A percentile compares a stretch with the other conserved stretches of the same genome.
Conservation (phyloP, 2,329 filamentous ascomycete species). For the Monilinia aucupariae region DNA sequence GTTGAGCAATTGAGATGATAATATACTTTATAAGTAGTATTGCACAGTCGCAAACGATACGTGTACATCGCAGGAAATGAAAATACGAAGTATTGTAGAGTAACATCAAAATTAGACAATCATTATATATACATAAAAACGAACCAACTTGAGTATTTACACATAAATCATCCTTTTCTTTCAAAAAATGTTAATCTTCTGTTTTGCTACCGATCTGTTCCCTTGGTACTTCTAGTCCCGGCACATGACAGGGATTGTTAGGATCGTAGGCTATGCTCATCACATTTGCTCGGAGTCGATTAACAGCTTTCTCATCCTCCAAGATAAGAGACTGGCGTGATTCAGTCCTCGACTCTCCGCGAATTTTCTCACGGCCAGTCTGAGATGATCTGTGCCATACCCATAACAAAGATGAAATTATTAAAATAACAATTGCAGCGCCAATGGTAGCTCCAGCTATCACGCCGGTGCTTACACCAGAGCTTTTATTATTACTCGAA, state of each 20-base stretch:
- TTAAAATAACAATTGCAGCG: neutral
- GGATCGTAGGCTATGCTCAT: conserved; percentile 8
- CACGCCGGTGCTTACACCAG: neutral
- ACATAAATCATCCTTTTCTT: neutral
- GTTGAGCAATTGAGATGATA: neutral
- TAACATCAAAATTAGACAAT: neutral
- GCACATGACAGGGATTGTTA: conserved; percentile 3
- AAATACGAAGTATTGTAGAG: neutral
- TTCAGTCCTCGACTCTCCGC: neutral
- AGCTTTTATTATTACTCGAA: neutral
- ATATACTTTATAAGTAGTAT: neutral
- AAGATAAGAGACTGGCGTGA: conserved; percentile 5
- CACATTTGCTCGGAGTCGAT: neutral
- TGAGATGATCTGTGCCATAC: conserved; percentile 5
- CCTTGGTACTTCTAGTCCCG: neutral
- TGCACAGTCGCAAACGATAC: too few relatives aligned
- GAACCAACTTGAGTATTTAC: neutral
- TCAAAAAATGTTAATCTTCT: neutral
- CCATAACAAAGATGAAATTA: conserved; percentile 9
- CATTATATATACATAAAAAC: neutral
- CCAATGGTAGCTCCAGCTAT: conserved; percentile 14
- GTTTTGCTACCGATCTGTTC: neutral
- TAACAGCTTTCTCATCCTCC: neutral
- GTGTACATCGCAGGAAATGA: neutral
- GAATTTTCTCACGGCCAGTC: neutral